Percentiles rank a stretch among this genome's conserved stretches.
phyloP scores from a whole-genome alignment of 805 yeast genomes.

The Saturnispora saitoi region DNA sequence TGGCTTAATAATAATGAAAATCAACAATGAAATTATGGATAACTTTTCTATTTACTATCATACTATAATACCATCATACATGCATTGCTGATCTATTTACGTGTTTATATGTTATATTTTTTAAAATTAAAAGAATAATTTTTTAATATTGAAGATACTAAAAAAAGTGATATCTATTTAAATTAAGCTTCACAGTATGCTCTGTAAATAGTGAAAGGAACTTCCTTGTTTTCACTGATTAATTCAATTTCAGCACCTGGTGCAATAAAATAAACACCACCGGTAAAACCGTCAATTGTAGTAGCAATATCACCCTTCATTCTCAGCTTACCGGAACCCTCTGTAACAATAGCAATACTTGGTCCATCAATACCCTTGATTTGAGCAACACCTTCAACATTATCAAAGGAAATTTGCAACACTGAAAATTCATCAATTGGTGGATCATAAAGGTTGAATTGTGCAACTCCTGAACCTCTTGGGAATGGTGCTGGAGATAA shows the following conservation, averaged over 20 bases:
- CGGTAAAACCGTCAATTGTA: conserved; percentile 48
- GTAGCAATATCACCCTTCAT: conserved; percentile 35
- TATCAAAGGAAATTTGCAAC: conserved; percentile 63
- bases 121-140: not conserved
- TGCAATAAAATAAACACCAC: conserved; percentile 78
- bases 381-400: conserved; percentile 41
- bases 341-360: conserved; percentile 74
- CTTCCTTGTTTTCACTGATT: conserved; percentile 36
- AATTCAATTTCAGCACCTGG: conserved; percentile 64
- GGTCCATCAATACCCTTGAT: conserved; percentile 74
- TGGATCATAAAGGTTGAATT: conserved; percentile 72
- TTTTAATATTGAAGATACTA: not conserved
- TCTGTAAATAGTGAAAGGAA: conserved; percentile 68
- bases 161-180: not conserved
- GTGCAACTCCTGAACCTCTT: conserved; percentile 60
- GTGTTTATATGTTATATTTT: conserved; percentile 33
- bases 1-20: conserved; percentile 49
- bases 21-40: not conserved
- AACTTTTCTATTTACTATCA: not conserved
- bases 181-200: conserved; percentile 74
- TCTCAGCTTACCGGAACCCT: conserved; percentile 59
- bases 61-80: not conserved
- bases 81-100: not conserved
- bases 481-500: conserved; percentile 57
- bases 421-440: conserved; percentile 96